A percentile compares a stretch with the other conserved stretches of the same genome.
phyloP scores from a whole-genome alignment of 805 yeast species.

The Candida silvicultrix region DNA sequence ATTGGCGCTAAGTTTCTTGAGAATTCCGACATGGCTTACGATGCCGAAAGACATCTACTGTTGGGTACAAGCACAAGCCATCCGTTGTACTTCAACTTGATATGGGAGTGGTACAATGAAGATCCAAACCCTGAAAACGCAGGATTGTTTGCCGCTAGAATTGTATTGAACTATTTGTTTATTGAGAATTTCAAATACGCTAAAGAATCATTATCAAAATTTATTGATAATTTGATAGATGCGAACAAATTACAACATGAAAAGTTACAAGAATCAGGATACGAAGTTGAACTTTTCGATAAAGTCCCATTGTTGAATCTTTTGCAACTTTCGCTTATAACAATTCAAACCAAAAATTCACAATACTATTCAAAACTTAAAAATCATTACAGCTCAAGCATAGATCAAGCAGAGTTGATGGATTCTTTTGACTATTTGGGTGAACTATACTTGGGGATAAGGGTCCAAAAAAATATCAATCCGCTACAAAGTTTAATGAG shows the following conservation, averaged over 20 bases:
- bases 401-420: constrained; percentile 29
- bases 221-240: constrained; percentile 28
- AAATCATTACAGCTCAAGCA: constrained; percentile 37
- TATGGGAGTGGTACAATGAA: constrained; percentile 39
- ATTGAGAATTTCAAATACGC: constrained; percentile 63
- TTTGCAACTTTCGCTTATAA: constrained; percentile 55
- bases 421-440: constrained; percentile 54
- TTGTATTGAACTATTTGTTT: constrained; percentile 69
- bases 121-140: constrained; percentile 22
- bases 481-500: constrained; percentile 74
- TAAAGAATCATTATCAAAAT: constrained; percentile 27
- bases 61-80: constrained; percentile 48
- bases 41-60: constrained; percentile 69
- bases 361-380: constrained; percentile 49
- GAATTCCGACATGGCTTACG: constrained; percentile 40
- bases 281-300: constrained; percentile 32
- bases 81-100: constrained; percentile 37
- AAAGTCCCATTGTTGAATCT: constrained; percentile 52
- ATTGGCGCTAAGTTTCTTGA: constrained; percentile 62
- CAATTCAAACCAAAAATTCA: constrained; percentile 48
- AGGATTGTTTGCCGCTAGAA: constrained; percentile 39
- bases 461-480: constrained; percentile 45
- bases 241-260: constrained; percentile 15
- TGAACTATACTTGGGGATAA: constrained; percentile 52
- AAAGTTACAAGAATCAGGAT: constrained; percentile 24